Evolutionary conservation across 257 asterid species (phyloP).

Genomic region (Eustoma russellianum): DNA sequence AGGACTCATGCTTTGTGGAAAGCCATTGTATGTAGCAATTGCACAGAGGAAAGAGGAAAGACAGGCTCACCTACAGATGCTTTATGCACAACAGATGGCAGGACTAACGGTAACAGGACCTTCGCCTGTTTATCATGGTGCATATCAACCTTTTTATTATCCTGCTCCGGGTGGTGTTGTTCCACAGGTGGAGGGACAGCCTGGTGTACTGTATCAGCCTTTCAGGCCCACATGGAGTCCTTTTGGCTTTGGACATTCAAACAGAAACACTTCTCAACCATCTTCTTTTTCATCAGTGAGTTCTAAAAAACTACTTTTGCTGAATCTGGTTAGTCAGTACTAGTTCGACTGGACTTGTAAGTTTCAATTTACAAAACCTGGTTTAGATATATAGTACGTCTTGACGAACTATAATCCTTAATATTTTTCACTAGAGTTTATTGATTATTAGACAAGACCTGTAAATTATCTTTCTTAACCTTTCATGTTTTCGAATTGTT

Average conservation of each 20-base stretch:
- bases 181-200: constrained; percentile 42
- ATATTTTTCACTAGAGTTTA: neutral
- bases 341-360: neutral
- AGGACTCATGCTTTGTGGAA: constrained; percentile 61
- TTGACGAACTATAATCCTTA: too few relatives aligned
- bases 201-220: constrained; percentile 49
- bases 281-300: constrained; percentile 53
- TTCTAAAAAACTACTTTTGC: neutral
- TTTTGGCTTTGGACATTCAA: constrained; percentile 36
- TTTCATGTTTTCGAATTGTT: constrained; percentile 26
- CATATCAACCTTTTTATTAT: constrained; percentile 59
- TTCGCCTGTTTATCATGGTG: constrained; percentile 44
- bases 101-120: constrained; percentile 40
- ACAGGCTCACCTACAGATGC: constrained; percentile 49
- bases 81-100: constrained; percentile 45
- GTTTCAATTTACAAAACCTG: neutral
- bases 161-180: constrained; percentile 42
- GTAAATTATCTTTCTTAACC: neutral
- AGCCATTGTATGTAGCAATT: constrained; percentile 67
- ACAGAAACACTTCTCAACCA: constrained; percentile 44
- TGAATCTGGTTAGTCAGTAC: too few relatives aligned
- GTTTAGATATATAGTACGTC: neutral
- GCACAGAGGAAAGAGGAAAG: constrained; percentile 94
- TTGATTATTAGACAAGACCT: neutral
- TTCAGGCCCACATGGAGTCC: constrained; percentile 68